phyloP scores from a whole-genome alignment of 1,284 basidiomycete species.

The Lignosus rhinocerotis region DNA sequence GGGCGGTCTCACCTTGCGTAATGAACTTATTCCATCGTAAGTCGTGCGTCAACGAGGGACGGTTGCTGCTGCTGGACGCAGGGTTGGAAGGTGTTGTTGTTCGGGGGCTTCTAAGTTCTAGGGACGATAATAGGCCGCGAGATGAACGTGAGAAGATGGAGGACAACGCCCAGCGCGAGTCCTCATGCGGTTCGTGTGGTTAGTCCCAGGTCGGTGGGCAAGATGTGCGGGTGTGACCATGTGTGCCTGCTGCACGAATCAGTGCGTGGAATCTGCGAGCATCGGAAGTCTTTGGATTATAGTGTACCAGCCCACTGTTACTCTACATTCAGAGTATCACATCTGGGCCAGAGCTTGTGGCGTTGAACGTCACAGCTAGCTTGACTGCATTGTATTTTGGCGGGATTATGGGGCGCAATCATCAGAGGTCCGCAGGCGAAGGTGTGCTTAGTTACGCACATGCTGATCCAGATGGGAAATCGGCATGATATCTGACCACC shows the following conservation, averaged over 20 bases:
- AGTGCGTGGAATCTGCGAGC: not conserved
- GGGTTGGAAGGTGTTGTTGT: not conserved
- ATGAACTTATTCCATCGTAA: not conserved
- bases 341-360: not conserved
- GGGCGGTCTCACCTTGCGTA: not conserved
- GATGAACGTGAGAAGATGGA: constrained; percentile 20
- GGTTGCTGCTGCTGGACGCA: not conserved
- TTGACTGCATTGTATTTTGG: not conserved
- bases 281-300: not conserved
- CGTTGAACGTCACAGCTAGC: not conserved
- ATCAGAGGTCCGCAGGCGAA: not conserved
- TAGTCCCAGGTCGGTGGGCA: constrained; percentile 2
- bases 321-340: not conserved
- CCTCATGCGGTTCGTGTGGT: constrained; percentile 6
- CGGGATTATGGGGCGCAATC: not conserved
- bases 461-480: not conserved
- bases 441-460: not conserved
- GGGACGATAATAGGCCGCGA: constrained; percentile 1
- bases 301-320: not conserved
- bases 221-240: not conserved
- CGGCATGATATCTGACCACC: not conserved
- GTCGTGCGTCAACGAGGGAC: not conserved
- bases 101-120: not conserved
- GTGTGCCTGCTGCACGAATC: not conserved
- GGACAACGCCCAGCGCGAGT: constrained; percentile 5